phyloP scores from a whole-genome alignment of 2,329 filamentous ascomycete species.

The Scytalidium sp. region DNA sequence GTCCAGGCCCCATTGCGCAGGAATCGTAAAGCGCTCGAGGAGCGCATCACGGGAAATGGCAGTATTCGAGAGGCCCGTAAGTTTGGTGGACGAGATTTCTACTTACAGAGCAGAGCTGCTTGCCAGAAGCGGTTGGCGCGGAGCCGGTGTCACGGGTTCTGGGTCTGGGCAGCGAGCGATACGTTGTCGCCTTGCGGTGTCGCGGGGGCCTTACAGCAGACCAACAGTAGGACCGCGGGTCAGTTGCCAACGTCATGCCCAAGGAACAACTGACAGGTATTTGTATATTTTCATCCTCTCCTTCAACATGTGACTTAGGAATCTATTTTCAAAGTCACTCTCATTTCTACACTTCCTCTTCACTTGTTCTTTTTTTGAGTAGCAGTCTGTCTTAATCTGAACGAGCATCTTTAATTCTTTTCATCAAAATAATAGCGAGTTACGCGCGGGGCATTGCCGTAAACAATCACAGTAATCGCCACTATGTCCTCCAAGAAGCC shows the following conservation, averaged over 20 bases:
- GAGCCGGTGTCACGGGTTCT: neutral
- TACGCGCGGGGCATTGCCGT: neutral
- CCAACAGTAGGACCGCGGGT: conserved; percentile 5
- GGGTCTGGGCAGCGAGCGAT: too few species aligned
- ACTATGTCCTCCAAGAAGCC: conserved; percentile 17
- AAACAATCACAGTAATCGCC: neutral
- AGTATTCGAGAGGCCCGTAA: too few species aligned
- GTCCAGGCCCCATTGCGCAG: conserved; percentile 10
- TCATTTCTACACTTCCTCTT: neutral
- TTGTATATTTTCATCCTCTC: conserved; percentile 1
- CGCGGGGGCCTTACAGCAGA: neutral
- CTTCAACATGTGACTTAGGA: neutral
- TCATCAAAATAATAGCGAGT: too few species aligned
- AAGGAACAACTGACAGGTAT: conserved; percentile 3
- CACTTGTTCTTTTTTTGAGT: neutral
- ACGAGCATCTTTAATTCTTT: neutral
- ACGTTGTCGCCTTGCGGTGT: neutral
- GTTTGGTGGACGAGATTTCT: too few species aligned
- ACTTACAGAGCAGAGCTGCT: conserved; percentile 1
- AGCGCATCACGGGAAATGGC: conserved; percentile 23
- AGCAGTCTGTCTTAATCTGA: too few species aligned
- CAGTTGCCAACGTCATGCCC: conserved; percentile 20
- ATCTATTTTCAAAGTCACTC: neutral
- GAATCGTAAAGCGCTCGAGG: conserved; percentile 23
- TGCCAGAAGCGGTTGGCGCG: conserved; percentile 7